Conservation (phyloP, 2,329 filamentous ascomycete species). For the Akanthomyces dipterigenus region DNA sequence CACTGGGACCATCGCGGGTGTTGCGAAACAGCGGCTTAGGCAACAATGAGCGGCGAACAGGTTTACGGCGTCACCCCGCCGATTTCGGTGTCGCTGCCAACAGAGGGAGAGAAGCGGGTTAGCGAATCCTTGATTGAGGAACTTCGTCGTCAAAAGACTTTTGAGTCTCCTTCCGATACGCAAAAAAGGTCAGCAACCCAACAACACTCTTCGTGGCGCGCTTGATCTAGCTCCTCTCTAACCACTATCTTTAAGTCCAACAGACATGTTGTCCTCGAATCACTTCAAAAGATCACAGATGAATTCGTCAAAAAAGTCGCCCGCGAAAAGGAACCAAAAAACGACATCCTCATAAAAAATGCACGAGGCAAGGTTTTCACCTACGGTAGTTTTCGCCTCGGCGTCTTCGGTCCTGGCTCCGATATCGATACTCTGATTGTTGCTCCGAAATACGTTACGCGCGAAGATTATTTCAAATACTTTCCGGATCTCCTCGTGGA, state of each 20-base stretch:
- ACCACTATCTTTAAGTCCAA: background rate
- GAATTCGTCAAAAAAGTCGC: conserved; percentile 84
- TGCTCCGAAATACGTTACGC: conserved; percentile 79
- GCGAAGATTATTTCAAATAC: conserved; percentile 85
- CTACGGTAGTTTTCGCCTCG: conserved; percentile 90
- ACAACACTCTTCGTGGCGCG: background rate
- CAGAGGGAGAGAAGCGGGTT: conserved; percentile 65
- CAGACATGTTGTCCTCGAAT: conserved; percentile 65
- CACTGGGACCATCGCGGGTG: background rate
- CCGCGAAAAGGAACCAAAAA: conserved; percentile 61
- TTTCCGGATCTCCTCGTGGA: conserved; percentile 75
- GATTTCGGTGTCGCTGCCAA: conserved; percentile 72
- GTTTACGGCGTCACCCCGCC: conserved; percentile 69
- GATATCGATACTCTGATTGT: conserved; percentile 97
- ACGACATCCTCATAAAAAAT: conserved; percentile 70
- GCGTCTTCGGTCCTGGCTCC: conserved; percentile 89
- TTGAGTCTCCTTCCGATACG: conserved; percentile 77
- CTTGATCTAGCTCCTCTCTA: background rate
- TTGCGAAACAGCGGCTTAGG: background rate
- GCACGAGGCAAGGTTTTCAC: conserved; percentile 91
- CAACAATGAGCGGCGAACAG: conserved; percentile 31
- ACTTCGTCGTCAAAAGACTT: conserved; percentile 83
- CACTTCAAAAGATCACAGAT: conserved; percentile 72
- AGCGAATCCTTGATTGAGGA: conserved; percentile 78
- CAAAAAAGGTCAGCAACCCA: conserved; percentile 58